Evolutionary conservation across 1,284 basidiomycete genomes (phyloP).

Genomic region (Microbotryum silenes-acaulis): DNA sequence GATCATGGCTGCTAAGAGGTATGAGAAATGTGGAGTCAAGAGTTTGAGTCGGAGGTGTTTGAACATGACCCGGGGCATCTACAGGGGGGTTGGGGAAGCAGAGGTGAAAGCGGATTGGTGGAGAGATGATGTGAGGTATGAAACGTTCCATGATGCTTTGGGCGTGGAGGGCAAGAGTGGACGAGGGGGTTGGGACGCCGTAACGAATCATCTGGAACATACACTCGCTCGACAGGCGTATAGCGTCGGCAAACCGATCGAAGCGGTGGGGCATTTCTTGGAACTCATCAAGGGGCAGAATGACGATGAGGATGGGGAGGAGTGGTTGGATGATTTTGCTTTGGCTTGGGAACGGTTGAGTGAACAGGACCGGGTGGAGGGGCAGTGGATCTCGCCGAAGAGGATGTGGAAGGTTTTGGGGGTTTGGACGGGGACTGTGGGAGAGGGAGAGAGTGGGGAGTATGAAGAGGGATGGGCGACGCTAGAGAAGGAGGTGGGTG

Average conservation of each 20-base stretch:
- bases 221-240: constrained; percentile 49
- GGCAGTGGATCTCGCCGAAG: too few relatives aligned
- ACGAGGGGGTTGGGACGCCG: constrained; percentile 41
- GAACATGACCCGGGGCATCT: too few relatives aligned
- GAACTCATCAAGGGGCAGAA: constrained; percentile 34
- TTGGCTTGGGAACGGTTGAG: constrained; percentile 43
- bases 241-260: constrained; percentile 45
- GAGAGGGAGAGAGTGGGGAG: background rate
- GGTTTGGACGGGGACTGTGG: background rate
- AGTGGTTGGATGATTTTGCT: constrained; percentile 45
- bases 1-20: constrained; percentile 47
- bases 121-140: too few relatives aligned
- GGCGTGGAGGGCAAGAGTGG: too few relatives aligned
- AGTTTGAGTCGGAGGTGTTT: constrained; percentile 25
- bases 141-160: too few relatives aligned
- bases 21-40: constrained; percentile 48
- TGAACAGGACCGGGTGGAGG: too few relatives aligned
- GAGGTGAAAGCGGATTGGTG: too few relatives aligned
- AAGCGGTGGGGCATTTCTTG: constrained; percentile 46
- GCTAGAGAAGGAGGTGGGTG: constrained; percentile 18
- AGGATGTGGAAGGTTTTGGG: too few relatives aligned
- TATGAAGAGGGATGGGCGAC: constrained; percentile 11
- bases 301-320: constrained; percentile 38
- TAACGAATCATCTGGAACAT: constrained; percentile 46
- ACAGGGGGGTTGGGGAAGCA: constrained; percentile 7